A percentile compares a stretch with the other conserved stretches of the same genome.
Conservation (phyloP, 1,284 basidiomycete genomes). For the Cryptococcus sp. region DNA sequence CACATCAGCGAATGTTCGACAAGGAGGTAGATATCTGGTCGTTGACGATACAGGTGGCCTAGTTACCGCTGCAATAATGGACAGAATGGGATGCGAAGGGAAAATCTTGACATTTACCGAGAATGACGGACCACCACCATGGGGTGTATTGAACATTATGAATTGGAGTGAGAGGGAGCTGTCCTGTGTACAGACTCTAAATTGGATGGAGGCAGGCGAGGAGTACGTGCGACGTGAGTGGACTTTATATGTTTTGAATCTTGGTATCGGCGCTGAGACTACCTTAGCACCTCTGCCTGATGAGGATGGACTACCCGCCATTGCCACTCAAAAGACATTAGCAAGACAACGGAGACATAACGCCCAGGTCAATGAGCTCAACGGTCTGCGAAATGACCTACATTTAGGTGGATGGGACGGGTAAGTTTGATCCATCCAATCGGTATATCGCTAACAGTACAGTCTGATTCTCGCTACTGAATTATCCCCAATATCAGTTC, state of each 20-base stretch:
- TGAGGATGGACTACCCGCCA: constrained; percentile 29
- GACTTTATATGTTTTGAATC: not conserved
- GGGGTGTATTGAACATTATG: constrained; percentile 78
- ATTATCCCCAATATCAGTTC: constrained; percentile 79
- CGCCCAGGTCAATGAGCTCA: constrained; percentile 50
- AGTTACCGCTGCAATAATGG: constrained; percentile 77
- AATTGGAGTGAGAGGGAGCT: constrained; percentile 68
- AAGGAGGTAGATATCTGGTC: constrained; percentile 80
- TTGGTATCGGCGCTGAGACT: not conserved
- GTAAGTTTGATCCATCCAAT: constrained; percentile 48
- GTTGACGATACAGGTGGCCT: constrained; percentile 91
- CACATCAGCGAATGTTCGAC: constrained; percentile 73
- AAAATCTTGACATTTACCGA: constrained; percentile 81
- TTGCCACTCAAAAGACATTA: constrained; percentile 28
- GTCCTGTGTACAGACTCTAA: constrained; percentile 64
- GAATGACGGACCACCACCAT: constrained; percentile 86
- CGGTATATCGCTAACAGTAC: not conserved
- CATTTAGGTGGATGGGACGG: constrained; percentile 83
- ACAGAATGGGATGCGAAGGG: constrained; percentile 80
- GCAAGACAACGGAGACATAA: constrained; percentile 30
- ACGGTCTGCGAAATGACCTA: constrained; percentile 68
- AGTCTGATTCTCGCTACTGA: constrained; percentile 78
- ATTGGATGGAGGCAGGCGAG: constrained; percentile 86
- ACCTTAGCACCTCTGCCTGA: constrained; percentile 29
- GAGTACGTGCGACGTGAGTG: constrained; percentile 51